Percentiles rank a stretch among this genome's conserved stretches.
Conservation (phyloP, 2,329 filamentous ascomycete species). For the Colletotrichum noveboracense region DNA sequence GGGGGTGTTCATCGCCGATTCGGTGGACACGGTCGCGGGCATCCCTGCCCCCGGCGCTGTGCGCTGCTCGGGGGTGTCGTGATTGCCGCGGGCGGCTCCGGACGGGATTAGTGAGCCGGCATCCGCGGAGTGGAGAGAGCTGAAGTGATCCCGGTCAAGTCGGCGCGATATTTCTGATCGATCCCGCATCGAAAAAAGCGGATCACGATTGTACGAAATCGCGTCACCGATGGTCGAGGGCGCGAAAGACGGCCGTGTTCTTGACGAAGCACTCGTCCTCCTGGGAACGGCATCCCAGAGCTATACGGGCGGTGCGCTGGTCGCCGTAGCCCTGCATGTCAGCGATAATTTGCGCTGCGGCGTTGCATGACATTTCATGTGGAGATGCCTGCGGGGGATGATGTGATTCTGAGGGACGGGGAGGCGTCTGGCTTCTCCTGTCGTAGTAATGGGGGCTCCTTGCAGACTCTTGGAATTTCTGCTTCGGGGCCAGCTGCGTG, state of each 20-base stretch:
- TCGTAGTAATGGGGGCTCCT: constrained; percentile 16
- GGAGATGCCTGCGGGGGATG: constrained; percentile 28
- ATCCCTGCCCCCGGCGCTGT: background rate
- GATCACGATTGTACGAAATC: background rate
- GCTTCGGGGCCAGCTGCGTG: background rate
- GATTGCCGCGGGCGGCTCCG: background rate
- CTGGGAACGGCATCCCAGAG: constrained; percentile 33
- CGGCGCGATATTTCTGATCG: background rate
- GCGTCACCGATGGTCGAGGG: constrained; percentile 33
- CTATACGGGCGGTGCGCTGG: constrained; percentile 27
- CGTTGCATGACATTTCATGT: constrained; percentile 38
- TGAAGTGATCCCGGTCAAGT: no score
- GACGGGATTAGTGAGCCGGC: background rate
- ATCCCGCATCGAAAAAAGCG: background rate
- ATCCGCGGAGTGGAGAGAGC: background rate
- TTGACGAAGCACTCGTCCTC: constrained; percentile 35
- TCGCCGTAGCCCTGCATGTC: constrained; percentile 41
- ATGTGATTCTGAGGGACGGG: constrained; percentile 23
- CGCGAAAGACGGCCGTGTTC: constrained; percentile 37
- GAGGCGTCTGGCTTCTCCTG: constrained; percentile 4
- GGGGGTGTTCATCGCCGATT: background rate
- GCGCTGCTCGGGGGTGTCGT: background rate
- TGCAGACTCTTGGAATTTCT: constrained; percentile 24
- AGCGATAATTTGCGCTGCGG: constrained; percentile 41
- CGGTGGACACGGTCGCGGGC: background rate